Evolutionary conservation across 305 asterid species (phyloP).

Genomic region (Solanum aculeatissimum): DNA sequence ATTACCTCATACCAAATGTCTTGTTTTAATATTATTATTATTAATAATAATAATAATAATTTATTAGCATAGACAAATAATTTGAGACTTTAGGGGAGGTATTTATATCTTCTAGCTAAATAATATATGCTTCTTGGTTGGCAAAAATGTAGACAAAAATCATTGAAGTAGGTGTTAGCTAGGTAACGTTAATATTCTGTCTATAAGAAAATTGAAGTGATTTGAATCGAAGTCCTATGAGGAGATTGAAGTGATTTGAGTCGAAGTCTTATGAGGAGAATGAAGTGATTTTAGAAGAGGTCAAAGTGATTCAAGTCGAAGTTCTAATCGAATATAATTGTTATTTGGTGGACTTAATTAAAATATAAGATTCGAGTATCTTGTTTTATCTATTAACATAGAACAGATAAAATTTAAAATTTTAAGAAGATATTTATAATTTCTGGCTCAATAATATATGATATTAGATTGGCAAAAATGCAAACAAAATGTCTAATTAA

Average conservation of each 20-base stretch:
- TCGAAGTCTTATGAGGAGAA: too few species aligned
- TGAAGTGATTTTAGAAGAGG: too few species aligned
- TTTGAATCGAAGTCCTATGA: too few species aligned
- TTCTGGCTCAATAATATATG: background rate
- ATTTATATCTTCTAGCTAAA: background rate
- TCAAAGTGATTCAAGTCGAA: background rate
- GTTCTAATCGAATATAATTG: background rate
- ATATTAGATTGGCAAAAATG: background rate
- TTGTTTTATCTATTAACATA: background rate
- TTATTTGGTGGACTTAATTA: background rate
- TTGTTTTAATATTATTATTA: background rate
- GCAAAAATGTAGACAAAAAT: background rate
- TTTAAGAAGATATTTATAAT: background rate
- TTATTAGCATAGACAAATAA: background rate
- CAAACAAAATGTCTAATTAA: background rate
- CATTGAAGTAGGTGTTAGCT: background rate
- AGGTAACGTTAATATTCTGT: background rate
- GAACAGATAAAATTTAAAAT: background rate
- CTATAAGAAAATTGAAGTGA: background rate
- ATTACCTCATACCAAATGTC: background rate
- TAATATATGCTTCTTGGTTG: background rate
- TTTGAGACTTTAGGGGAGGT: background rate
- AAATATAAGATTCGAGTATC: background rate
- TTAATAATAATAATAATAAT: too few species aligned
- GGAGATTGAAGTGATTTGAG: too few species aligned